Conservation (phyloP, 441 rosid species). For the Bruguiera hainesii region DNA sequence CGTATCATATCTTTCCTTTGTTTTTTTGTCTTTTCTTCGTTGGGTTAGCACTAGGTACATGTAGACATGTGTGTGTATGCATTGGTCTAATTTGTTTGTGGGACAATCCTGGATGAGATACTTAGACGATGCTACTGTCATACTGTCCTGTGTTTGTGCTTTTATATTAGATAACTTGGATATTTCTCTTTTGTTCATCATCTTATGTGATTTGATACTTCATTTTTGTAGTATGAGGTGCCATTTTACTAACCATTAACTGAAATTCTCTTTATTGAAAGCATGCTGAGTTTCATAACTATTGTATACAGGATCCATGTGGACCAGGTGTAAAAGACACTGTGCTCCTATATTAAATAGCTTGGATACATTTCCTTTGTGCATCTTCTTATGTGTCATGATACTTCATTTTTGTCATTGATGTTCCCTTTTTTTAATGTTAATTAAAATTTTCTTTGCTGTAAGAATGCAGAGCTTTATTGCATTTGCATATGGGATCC, state of each 20-base stretch:
- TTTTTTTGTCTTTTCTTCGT: no score
- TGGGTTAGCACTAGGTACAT: no score
- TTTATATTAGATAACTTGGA: background rate
- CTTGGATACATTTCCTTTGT: conserved; percentile 13
- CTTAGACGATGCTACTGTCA: background rate
- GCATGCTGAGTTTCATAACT: background rate
- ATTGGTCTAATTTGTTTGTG: no score
- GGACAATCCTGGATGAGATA: background rate
- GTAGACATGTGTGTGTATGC: no score
- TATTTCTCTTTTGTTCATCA: background rate
- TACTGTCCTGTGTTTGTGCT: background rate
- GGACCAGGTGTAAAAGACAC: conserved; percentile 79
- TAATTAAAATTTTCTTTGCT: background rate
- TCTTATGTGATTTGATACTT: no score
- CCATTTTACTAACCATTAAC: no score
- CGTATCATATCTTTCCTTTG: no score
- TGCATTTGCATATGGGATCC: conserved; percentile 63
- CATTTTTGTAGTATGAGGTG: no score
- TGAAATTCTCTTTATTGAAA: background rate
- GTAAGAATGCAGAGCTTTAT: background rate
- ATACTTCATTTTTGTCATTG: conserved; percentile 27
- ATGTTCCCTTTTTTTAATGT: no score
- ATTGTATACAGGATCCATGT: conserved; percentile 77
- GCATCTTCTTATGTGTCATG: conserved; percentile 51
- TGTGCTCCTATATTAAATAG: conserved; percentile 66